Percentiles rank a stretch among this genome's conserved stretches.
These are phyloP conservation scores for Aphanomyces cochlioides DNA, from an alignment of 352 stramenopile genomes.

Conservation along the genomic window DNA sequence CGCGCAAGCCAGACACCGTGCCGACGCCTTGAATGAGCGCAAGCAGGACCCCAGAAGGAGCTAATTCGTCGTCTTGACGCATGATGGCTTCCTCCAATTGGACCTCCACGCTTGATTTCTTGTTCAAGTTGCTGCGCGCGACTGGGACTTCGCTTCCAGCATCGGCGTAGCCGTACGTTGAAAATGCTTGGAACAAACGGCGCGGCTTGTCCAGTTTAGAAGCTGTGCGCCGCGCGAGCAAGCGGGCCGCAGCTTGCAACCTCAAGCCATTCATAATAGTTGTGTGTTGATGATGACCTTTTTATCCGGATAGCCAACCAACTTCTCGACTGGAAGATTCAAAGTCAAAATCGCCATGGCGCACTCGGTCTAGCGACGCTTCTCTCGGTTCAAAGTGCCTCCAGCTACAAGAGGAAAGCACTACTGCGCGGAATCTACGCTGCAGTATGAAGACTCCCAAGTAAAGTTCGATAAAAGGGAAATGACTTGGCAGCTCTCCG, in stretches of 20 bases:
- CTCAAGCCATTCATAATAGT: slow-evolving; percentile 19
- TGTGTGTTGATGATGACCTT: neutral
- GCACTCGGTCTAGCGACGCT: too few relatives aligned
- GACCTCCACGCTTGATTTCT: slow-evolving; percentile 19
- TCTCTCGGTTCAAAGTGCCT: too few relatives aligned
- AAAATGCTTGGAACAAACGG: neutral
- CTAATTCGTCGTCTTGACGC: slow-evolving; percentile 36
- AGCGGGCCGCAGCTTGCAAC: neutral
- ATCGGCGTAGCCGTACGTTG: slow-evolving; percentile 14
- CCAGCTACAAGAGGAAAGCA: too few relatives aligned
- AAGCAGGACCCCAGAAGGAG: slow-evolving; percentile 51
- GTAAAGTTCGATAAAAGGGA: too few relatives aligned
- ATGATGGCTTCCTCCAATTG: slow-evolving; percentile 26
- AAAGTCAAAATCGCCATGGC: too few relatives aligned
- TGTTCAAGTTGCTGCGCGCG: slow-evolving; percentile 8
- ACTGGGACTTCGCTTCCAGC: neutral
- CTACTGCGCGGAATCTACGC: too few relatives aligned
- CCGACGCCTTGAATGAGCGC: slow-evolving; percentile 69
- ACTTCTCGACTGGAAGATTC: too few relatives aligned
- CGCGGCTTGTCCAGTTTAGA: neutral
- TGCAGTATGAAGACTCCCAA: too few relatives aligned
- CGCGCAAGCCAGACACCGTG: slow-evolving; percentile 64
- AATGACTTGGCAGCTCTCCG: too few relatives aligned
- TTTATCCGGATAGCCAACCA: too few relatives aligned
- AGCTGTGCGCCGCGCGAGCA: neutral